Evolutionary conservation across 164 flowering plant species (phyloP).

Genomic region (Cinnamomum chago): DNA sequence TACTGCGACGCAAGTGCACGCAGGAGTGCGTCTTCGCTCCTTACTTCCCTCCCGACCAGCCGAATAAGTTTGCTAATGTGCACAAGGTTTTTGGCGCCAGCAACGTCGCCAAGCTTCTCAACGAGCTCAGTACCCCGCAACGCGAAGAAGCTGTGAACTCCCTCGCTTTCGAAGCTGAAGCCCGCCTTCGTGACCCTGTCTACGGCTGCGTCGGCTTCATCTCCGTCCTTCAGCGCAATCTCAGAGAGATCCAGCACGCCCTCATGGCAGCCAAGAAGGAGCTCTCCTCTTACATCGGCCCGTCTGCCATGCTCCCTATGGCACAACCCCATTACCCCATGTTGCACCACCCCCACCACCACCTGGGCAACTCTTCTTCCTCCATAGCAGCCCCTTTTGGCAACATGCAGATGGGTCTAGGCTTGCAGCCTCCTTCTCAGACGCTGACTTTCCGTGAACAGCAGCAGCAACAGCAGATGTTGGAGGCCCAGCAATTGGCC

Average conservation of each 20-base stretch:
- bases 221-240: constrained; percentile 11
- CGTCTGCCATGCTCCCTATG: constrained; percentile 18
- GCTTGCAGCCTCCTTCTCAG: not conserved
- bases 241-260: constrained; percentile 17
- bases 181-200: constrained; percentile 25
- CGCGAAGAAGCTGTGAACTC: constrained; percentile 29
- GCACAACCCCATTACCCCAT: constrained; percentile 11
- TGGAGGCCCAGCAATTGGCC: constrained; percentile 37
- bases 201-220: constrained; percentile 32
- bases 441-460: not conserved
- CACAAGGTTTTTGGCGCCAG: constrained; percentile 35
- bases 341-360: constrained; percentile 10
- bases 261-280: constrained; percentile 19
- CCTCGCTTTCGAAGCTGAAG: constrained; percentile 24
- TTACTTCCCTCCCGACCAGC: constrained; percentile 30
- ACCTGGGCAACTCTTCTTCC: constrained; percentile 7
- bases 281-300: constrained; percentile 17
- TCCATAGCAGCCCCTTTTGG: not conserved
- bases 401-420: not conserved
- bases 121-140: constrained; percentile 18
- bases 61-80: constrained; percentile 25
- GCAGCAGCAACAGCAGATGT: constrained; percentile 25
- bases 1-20: constrained; percentile 25
- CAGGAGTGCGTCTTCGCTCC: constrained; percentile 32
- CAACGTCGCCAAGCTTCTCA: constrained; percentile 26